phyloP scores from a whole-genome alignment of 2,329 filamentous ascomycete species.

The Neopestalotiopsis sp. region DNA sequence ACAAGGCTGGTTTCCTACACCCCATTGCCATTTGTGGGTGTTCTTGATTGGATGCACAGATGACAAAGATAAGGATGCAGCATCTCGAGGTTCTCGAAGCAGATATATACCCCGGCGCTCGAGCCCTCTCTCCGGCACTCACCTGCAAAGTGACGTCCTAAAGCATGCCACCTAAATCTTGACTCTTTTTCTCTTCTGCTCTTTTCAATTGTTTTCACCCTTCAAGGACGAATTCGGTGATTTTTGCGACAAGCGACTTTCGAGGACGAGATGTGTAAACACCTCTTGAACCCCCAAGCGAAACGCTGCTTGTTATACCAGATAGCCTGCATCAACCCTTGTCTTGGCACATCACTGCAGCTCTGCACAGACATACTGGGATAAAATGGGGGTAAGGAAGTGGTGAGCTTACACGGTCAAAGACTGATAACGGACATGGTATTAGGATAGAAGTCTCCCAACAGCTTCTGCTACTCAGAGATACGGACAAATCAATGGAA shows the following conservation, averaged over 20 bases:
- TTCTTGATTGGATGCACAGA: background rate
- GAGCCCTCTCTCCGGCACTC: background rate
- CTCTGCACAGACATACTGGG: background rate
- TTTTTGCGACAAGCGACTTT: background rate
- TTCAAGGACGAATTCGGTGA: background rate
- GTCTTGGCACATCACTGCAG: background rate
- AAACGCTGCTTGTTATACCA: background rate
- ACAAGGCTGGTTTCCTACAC: background rate
- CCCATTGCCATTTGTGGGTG: background rate
- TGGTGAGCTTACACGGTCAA: background rate
- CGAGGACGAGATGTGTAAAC: background rate
- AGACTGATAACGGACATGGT: background rate
- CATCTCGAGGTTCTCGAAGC: background rate
- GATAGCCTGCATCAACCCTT: background rate
- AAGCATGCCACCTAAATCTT: background rate
- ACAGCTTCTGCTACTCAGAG: background rate
- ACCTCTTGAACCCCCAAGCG: background rate
- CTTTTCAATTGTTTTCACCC: background rate
- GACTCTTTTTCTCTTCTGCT: background rate
- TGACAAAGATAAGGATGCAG: background rate
- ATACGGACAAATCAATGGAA: no score
- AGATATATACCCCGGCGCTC: slow-evolving; percentile 4
- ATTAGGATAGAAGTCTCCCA: background rate
- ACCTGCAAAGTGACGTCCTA: background rate
- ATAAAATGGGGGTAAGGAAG: background rate